phyloP scores from a whole-genome alignment of 2,329 filamentous ascomycete species.

The Fusarium xylarioides region DNA sequence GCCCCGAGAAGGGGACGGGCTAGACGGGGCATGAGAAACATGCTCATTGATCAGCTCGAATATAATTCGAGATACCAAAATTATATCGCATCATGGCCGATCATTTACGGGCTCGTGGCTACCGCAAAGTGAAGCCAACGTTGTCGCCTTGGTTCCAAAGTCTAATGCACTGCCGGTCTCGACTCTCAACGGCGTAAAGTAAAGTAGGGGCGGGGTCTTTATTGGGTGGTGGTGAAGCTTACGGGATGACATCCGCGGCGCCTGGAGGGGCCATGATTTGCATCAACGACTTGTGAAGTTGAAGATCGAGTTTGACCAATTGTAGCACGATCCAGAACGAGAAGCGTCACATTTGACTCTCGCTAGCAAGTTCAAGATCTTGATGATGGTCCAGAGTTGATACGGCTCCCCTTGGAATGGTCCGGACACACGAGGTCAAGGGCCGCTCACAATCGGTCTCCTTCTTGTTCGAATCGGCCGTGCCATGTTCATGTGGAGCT shows the following conservation, averaged over 20 bases:
- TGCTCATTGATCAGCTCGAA: not conserved
- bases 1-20: not conserved
- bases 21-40: not conserved
- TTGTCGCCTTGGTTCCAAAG: conserved; percentile 36
- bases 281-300: conserved; percentile 12
- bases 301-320: conserved; percentile 13
- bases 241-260: conserved; percentile 40
- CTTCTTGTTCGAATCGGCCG: conserved; percentile 29
- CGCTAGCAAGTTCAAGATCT: not conserved
- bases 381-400: not conserved
- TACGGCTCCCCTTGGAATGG: not conserved
- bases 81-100: conserved; percentile 2
- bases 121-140: conserved; percentile 23
- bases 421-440: not conserved
- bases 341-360: conserved; percentile 39
- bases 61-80: not conserved
- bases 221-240: conserved; percentile 16
- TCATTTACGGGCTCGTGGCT: not conserved
- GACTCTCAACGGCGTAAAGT: conserved; percentile 27
- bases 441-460: conserved; percentile 18
- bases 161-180: conserved; percentile 29
- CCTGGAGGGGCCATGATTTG: conserved; percentile 25
- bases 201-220: not conserved
- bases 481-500: conserved; percentile 15
- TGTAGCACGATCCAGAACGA: conserved; percentile 25